Base-by-base conservation (phyloP, 1,284 basidiomycete species). In the Heliocybe sulcata region DNA sequence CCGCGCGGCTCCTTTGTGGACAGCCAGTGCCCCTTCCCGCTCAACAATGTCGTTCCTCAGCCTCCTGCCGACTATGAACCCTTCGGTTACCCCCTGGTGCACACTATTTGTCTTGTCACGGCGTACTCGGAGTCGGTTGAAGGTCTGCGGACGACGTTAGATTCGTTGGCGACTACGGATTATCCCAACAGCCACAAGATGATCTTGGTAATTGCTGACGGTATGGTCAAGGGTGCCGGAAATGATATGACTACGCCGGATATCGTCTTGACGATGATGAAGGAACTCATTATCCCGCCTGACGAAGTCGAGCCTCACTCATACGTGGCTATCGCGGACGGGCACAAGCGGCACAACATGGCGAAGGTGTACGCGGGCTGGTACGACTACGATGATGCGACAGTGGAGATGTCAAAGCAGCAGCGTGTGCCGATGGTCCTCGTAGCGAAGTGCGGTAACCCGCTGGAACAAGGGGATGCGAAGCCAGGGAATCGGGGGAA, bases 401-500 rank as follows among this genome's bases (percentile, higher is more conserved):
- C 95, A 0, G 83, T 93, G 42, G 97, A 99, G 73, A 77, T 79
- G 29, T 89, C 87, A 57, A 99, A 99, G 76, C 96, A 99, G 71
- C 97, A 99, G 71, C 88, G 93, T 38, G 92, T 98, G 1, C 96
- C 97, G 16, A 89, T 99, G 65, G 85, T 99, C 29, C 79, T 99
- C 47, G 92, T 99, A 16, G 93, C 95, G 63, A 98, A 98, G 73
- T 83, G 83, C 60, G 94, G 94, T 54, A 99, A 98, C 69, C 92
- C 92, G 2, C 77, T 91, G 45, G 97, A 99, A 70, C 80, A 77
- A 47, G 82, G 78, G 68, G 95, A 98, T 58, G 69, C 91, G 52
- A 99, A 99, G 72, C 96, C 96, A 1, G 97, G 97, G 56, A 99
- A 99, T 73, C 88, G 96, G 69, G 97, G 97, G 53, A 99, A 99